Conservation (phyloP, 805 yeast genomes). For the Schwanniomyces sp. region DNA sequence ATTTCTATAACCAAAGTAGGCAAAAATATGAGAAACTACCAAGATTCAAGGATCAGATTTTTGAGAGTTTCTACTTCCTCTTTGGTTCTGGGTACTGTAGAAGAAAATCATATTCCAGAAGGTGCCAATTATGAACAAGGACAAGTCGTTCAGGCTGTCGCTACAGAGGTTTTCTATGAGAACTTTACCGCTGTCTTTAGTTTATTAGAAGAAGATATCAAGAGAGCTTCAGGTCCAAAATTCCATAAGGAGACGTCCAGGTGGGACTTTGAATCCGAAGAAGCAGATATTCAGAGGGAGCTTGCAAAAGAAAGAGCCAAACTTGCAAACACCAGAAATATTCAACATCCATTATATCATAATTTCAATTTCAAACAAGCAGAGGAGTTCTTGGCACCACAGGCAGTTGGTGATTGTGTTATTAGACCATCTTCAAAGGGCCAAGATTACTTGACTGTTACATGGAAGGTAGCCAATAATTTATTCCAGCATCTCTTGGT, state of each 20-base stretch:
- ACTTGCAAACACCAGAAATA: constrained; percentile 68
- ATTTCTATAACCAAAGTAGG: constrained; percentile 69
- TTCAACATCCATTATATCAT: constrained; percentile 89
- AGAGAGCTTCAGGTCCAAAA: constrained; percentile 49
- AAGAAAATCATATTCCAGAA: constrained; percentile 45
- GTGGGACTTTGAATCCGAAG: constrained; percentile 82
- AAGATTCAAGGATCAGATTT: constrained; percentile 43
- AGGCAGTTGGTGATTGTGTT: constrained; percentile 87
- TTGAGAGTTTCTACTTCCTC: constrained; percentile 42
- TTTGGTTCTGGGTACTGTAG: constrained; percentile 43
- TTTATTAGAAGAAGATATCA: constrained; percentile 64
- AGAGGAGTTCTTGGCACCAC: constrained; percentile 86
- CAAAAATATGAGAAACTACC: constrained; percentile 56
- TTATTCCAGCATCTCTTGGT: constrained; percentile 90
- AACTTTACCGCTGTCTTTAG: constrained; percentile 73
- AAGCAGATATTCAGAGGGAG: constrained; percentile 59
- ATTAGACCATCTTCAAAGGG: constrained; percentile 95
- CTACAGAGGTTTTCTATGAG: constrained; percentile 69
- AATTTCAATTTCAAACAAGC: constrained; percentile 85
- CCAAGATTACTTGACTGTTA: constrained; percentile 80
- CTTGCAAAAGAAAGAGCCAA: constrained; percentile 62
- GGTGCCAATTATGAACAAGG: constrained; percentile 51
- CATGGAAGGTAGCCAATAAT: constrained; percentile 94
- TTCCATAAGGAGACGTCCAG: constrained; percentile 55
- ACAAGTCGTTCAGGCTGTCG: constrained; percentile 85